Percentiles rank a stretch among this genome's conserved stretches.
Conservation (phyloP, 1,139 yeast genomes). For the Yamadazyma friedrichii region DNA sequence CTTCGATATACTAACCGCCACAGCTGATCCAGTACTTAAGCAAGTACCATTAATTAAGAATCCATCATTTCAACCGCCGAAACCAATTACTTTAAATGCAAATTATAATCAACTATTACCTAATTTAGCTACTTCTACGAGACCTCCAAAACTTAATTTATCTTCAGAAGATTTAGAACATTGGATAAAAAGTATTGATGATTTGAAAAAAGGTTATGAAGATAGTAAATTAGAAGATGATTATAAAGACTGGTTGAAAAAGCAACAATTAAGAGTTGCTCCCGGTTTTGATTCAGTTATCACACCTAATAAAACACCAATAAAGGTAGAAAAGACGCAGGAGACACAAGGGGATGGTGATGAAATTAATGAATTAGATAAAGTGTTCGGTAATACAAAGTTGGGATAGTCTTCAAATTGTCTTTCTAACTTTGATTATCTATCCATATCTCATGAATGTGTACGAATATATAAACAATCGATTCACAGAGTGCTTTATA, state of each 20-base stretch:
- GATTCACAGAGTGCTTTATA: too few relatives aligned
- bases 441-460: too few relatives aligned
- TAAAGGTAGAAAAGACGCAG: background rate
- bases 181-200: constrained; percentile 30
- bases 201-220: constrained; percentile 14
- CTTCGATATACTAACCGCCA: constrained; percentile 4
- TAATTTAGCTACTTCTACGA: constrained; percentile 29
- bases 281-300: constrained; percentile 43
- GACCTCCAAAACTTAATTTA: constrained; percentile 41
- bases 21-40: constrained; percentile 51
- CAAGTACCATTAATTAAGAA: constrained; percentile 61
- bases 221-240: constrained; percentile 16
- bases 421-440: background rate
- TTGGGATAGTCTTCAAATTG: background rate
- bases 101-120: constrained; percentile 47
- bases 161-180: constrained; percentile 24
- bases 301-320: constrained; percentile 24
- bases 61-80: constrained; percentile 56
- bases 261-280: constrained; percentile 36
- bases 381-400: constrained; percentile 25
- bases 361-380: constrained; percentile 27
- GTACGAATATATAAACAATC: too few relatives aligned
- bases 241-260: constrained; percentile 35
- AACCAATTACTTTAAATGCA: constrained; percentile 53
- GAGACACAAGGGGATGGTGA: background rate